A percentile compares a stretch with the other conserved stretches of the same genome.
These are phyloP conservation scores for Leccinum uliginosum DNA, from an alignment of 768 basidiomycete genomes.

Conservation along the genomic window DNA sequence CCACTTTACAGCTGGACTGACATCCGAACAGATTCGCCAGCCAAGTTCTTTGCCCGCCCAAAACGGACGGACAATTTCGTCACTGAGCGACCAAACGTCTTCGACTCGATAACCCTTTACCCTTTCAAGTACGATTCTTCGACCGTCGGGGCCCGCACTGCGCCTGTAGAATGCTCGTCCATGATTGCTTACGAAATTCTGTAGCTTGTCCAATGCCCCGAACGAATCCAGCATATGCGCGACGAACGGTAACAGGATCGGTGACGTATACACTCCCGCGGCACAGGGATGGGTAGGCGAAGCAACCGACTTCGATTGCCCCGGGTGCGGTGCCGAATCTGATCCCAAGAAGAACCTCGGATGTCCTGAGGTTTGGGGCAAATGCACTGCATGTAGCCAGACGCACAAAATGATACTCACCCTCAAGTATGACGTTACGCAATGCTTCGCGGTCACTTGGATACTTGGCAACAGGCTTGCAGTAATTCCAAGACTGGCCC, in stretches of 20 bases:
- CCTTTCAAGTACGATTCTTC: slow-evolving; percentile 42
- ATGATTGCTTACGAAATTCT: slow-evolving; percentile 71
- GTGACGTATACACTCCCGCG: slow-evolving; percentile 94
- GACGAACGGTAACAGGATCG: slow-evolving; percentile 84
- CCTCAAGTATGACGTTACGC: slow-evolving; percentile 69
- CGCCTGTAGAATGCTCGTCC: slow-evolving; percentile 79
- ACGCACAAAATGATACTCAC: slow-evolving; percentile 33
- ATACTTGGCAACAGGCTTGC: slow-evolving; percentile 97
- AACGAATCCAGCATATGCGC: slow-evolving; percentile 87
- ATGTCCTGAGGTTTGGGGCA: slow-evolving; percentile 50
- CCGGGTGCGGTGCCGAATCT: slow-evolving; percentile 92
- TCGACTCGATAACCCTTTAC: slow-evolving; percentile 39
- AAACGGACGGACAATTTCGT: slow-evolving; percentile 71
- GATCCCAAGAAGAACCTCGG: slow-evolving; percentile 96
- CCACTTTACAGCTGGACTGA: slow-evolving; percentile 3
- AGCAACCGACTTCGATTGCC: slow-evolving; percentile 61
- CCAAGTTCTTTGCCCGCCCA: slow-evolving; percentile 77
- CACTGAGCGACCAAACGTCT: slow-evolving; percentile 40
- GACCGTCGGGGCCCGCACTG: slow-evolving; percentile 26
- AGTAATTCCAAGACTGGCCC: slow-evolving; percentile 91
- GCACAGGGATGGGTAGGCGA: slow-evolving; percentile 75
- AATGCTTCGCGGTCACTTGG: slow-evolving; percentile 88
- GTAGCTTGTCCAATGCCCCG: slow-evolving; percentile 76
- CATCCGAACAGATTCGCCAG: slow-evolving; percentile 59
- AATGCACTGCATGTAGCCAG: neutral